phyloP scores from a whole-genome alignment of 75 land plant species.

The Azolla pinnata region DNA sequence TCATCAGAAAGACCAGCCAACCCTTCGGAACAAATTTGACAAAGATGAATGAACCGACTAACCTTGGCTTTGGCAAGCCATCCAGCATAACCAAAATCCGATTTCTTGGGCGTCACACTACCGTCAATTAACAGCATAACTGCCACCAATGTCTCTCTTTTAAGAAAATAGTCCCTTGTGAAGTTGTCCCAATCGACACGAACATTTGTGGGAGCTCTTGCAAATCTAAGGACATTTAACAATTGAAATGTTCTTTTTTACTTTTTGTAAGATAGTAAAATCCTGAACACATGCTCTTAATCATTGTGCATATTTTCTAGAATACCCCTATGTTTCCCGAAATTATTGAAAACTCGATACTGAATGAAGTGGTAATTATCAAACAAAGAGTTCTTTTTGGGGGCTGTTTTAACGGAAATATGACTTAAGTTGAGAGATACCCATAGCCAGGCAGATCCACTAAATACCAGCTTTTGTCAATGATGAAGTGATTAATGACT shows the following conservation, averaged over 20 bases:
- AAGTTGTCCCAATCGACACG: conserved; percentile 76
- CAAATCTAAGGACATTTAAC: conserved; percentile 55
- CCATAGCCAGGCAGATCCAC: conserved; percentile 99
- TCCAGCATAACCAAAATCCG: conserved; percentile 80
- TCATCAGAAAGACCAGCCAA: conserved; percentile 8
- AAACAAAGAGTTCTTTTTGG: no score
- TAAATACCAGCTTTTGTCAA: conserved; percentile 92
- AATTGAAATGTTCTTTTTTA: no score
- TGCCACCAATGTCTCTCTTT: conserved; percentile 57
- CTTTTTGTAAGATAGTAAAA: no score
- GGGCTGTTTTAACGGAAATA: no score
- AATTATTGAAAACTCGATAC: no score
- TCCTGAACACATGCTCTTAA: no score
- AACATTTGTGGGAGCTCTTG: conserved; percentile 63
- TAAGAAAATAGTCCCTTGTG: conserved; percentile 82
- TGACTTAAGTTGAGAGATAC: conserved; percentile 35
- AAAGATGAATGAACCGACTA: background rate
- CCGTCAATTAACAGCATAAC: conserved; percentile 86
- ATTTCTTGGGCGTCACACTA: conserved; percentile 69
- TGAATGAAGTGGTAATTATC: no score
- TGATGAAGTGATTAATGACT: conserved; percentile 85
- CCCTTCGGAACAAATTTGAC: conserved; percentile 1
- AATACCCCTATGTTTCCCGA: no score
- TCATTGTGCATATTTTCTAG: no score
- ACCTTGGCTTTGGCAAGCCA: conserved; percentile 92